Conservation (phyloP, 1,284 basidiomycete species). For the Ganoderma boninense region DNA sequence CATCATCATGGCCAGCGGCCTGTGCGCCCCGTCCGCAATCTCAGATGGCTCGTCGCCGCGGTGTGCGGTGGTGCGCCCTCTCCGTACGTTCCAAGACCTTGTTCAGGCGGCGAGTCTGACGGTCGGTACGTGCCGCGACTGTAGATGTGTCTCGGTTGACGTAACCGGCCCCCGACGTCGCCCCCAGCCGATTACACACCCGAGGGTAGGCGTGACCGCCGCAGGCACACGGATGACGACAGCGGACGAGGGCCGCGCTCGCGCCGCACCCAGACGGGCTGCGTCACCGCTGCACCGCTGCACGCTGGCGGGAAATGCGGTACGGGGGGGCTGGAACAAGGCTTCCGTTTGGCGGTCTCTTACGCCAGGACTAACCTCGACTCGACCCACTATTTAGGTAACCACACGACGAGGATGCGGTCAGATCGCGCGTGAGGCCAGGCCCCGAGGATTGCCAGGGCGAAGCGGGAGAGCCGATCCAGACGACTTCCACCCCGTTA, state of each 20-base stretch:
- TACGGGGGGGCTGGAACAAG: neutral
- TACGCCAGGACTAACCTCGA: neutral
- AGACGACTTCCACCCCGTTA: neutral
- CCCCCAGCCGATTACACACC: neutral
- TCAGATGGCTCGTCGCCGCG: neutral
- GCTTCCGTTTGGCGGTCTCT: neutral
- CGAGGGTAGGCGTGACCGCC: neutral
- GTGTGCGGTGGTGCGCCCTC: neutral
- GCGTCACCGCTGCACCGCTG: neutral
- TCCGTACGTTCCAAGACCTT: neutral
- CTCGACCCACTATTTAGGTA: neutral
- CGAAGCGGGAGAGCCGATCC: neutral
- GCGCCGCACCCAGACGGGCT: neutral
- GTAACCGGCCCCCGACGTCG: neutral
- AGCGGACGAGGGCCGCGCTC: neutral
- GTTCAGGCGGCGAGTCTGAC: too few species aligned
- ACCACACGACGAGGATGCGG: slow-evolving; percentile 1
- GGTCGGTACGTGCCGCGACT: neutral
- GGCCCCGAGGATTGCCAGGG: neutral
- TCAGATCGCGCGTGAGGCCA: neutral
- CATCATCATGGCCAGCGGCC: neutral
- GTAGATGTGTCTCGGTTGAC: neutral
- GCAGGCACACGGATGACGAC: neutral
- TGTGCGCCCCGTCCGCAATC: neutral
- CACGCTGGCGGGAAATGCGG: neutral